phyloP scores from a whole-genome alignment of 176 grass and related monocot genomes.

The Urochloa ruziziensis region DNA sequence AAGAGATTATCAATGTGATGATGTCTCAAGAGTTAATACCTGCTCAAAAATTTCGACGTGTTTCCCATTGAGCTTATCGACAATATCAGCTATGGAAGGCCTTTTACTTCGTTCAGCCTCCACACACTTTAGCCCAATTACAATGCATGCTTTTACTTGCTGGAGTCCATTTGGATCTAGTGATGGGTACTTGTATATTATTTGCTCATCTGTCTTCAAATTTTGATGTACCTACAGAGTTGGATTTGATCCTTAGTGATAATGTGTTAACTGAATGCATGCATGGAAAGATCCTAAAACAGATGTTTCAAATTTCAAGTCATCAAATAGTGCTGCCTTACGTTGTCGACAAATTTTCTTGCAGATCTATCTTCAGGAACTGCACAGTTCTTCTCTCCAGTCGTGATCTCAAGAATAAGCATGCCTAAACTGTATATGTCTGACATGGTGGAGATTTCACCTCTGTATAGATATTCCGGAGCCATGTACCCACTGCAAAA shows the following conservation, averaged over 20 bases:
- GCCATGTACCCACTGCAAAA: neutral
- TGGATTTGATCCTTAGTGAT: neutral
- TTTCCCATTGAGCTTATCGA: neutral
- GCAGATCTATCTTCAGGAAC: neutral
- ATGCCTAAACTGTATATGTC: slow-evolving; percentile 5
- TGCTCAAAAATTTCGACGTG: neutral
- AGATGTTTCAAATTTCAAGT: neutral
- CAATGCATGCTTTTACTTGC: neutral
- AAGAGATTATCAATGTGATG: neutral
- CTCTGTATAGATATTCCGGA: neutral
- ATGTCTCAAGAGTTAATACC: neutral
- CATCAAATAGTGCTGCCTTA: neutral
- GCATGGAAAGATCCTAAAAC: neutral
- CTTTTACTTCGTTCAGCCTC: neutral
- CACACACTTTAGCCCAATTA: neutral
- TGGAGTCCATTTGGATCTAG: neutral
- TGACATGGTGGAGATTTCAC: neutral
- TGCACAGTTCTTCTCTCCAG: neutral
- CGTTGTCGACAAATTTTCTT: neutral
- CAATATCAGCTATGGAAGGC: neutral
- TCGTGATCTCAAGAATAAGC: neutral
- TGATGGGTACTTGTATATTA: neutral
- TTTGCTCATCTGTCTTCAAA: neutral
- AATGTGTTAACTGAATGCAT: neutral
- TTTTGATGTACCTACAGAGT: neutral